Percentiles rank a stretch among this genome's conserved stretches.
phyloP scores from a whole-genome alignment of 2,329 filamentous ascomycete genomes.

The Colletotrichum kahawae region DNA sequence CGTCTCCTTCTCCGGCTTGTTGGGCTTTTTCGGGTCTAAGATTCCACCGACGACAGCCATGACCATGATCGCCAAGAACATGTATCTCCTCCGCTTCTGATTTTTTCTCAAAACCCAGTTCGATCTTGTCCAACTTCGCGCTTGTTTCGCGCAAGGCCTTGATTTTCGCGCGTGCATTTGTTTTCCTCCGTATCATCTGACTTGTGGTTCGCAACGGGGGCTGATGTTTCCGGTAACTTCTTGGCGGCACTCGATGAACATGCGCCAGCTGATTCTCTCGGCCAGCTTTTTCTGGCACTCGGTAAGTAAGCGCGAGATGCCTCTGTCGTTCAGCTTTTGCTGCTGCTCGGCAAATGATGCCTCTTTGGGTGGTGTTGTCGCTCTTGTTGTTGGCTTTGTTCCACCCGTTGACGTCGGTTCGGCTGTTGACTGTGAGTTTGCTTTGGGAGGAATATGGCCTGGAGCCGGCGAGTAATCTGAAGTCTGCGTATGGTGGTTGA shows the following conservation, averaged over 20 bases:
- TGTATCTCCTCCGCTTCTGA: too few species aligned
- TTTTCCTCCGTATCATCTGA: too few species aligned
- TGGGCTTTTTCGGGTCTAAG: fast-evolving
- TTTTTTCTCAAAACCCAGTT: too few species aligned
- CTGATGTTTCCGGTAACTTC: too few species aligned
- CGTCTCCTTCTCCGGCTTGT: background rate
- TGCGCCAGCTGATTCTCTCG: too few species aligned
- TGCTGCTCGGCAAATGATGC: background rate
- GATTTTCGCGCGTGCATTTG: background rate
- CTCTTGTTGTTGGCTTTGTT: fast-evolving
- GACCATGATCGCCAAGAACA: background rate
- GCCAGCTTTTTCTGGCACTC: too few species aligned
- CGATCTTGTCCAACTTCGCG: background rate
- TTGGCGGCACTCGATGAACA: too few species aligned
- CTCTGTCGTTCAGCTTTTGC: background rate
- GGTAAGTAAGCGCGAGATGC: background rate
- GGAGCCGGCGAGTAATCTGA: background rate
- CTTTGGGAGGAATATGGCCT: background rate
- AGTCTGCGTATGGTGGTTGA: fast-evolving
- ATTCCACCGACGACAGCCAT: background rate
- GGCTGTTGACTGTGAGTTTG: fast-evolving
- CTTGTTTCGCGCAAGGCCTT: background rate
- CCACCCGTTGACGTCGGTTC: fast-evolving
- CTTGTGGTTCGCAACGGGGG: too few species aligned
- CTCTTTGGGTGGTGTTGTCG: background rate